These are phyloP conservation scores for Handroanthus guayacan DNA, from an alignment of 257 asterid species.

Conservation along the genomic window DNA sequence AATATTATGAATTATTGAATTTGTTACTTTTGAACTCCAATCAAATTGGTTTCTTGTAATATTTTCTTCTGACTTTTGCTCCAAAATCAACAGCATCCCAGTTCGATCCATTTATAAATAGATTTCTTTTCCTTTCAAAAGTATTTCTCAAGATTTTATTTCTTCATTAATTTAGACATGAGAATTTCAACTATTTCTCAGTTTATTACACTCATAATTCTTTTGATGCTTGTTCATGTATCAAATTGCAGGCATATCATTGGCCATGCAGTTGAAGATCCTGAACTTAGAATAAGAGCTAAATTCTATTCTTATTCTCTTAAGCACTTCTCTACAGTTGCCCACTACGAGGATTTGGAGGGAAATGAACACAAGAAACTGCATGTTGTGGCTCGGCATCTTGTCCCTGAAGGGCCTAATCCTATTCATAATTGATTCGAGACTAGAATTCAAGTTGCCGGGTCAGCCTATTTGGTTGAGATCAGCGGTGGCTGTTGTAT, in stretches of 20 bases:
- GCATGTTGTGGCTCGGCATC: constrained; percentile 44
- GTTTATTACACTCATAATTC: constrained; percentile 32
- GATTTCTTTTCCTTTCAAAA: background rate
- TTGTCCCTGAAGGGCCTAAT: constrained; percentile 58
- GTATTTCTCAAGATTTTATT: background rate
- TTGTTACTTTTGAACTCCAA: constrained; percentile 14
- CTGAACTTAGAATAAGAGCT: constrained; percentile 34
- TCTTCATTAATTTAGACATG: constrained; percentile 16
- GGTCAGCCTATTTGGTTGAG: too few species aligned
- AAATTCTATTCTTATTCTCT: constrained; percentile 40
- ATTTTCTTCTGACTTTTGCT: constrained; percentile 21
- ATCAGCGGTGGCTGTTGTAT: too few species aligned
- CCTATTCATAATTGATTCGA: constrained; percentile 53
- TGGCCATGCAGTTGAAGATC: background rate
- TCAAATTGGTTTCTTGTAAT: constrained; percentile 8
- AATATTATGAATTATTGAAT: constrained; percentile 1
- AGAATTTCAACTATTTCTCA: background rate
- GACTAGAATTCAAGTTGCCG: background rate
- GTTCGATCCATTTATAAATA: background rate
- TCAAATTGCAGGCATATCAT: constrained; percentile 37
- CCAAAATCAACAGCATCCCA: background rate
- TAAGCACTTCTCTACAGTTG: constrained; percentile 41
- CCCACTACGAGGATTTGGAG: constrained; percentile 9
- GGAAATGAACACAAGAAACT: constrained; percentile 19
- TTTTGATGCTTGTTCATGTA: constrained; percentile 10